Evolutionary conservation across 169 alveolate genomes (phyloP).

Genomic region (Theileria annulata): DNA sequence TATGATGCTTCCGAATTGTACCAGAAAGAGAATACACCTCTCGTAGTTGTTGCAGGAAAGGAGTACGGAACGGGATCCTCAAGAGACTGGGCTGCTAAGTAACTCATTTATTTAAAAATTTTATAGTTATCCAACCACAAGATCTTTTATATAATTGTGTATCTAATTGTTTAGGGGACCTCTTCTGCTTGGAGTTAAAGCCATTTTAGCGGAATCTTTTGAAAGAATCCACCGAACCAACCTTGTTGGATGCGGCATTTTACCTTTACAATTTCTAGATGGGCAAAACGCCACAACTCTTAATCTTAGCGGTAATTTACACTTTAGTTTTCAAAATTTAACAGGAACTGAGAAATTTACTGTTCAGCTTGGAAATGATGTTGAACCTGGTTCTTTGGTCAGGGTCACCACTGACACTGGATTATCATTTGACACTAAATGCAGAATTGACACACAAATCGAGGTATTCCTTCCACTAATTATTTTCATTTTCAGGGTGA

Average conservation of each 20-base stretch:
- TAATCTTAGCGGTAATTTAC: conserved; percentile 85
- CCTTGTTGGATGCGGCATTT: conserved; percentile 94
- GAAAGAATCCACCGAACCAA: conserved; percentile 96
- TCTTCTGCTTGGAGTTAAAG: conserved; percentile 89
- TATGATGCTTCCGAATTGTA: conserved; percentile 91
- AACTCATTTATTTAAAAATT: neutral
- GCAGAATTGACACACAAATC: conserved; percentile 77
- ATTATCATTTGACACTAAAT: conserved; percentile 42
- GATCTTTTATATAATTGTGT: neutral
- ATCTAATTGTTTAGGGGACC: conserved; percentile 80
- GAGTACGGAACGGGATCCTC: conserved; percentile 96
- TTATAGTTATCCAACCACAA: neutral
- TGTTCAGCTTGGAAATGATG: conserved; percentile 14
- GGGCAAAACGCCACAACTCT: conserved; percentile 88
- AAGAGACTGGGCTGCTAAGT: conserved; percentile 98
- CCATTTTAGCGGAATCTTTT: conserved; percentile 92
- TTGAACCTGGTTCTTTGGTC: conserved; percentile 55
- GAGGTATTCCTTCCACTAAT: conserved; percentile 44
- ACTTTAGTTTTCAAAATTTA: neutral
- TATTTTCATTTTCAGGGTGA: conserved; percentile 26
- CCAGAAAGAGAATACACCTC: conserved; percentile 55
- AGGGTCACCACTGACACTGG: conserved; percentile 57
- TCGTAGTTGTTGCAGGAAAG: conserved; percentile 89
- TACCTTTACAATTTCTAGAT: conserved; percentile 89
- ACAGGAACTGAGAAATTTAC: conserved; percentile 64